Evolutionary conservation across 2,329 filamentous ascomycete species (phyloP), one percentile per base, ranked within the genome.

Genomic region (Colletotrichum costaricense): DNA sequence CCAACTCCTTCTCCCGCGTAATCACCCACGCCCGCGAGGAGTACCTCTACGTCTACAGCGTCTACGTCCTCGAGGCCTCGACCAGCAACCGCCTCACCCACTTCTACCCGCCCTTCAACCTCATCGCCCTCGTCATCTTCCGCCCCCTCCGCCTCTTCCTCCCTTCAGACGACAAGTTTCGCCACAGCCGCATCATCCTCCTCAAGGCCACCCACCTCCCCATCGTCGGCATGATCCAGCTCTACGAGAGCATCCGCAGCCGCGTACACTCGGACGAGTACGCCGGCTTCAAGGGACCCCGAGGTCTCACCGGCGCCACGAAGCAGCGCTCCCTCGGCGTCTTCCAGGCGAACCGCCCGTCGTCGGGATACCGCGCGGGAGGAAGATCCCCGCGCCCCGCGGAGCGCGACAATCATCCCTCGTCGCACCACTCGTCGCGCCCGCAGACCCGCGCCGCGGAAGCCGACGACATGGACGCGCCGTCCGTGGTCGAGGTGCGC

Each of bases 31-130:
- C 91, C 52, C 87, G 87, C 71, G 93, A 95, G 78, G 94, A 96
- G 81, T 95, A 95, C 78, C 87, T 95, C 42, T 95, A 94, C 79
- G 91, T 95, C 78, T 95, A 92, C 81, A 90, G 87, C 76, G 87
- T 90, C 63, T 91, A 91, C 80, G 91, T 91, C 76, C 86, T 91
- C 68, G 88, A 92, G 81, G 91, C 91, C 16, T 92, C 91, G 62
- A 93, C 92, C 55, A 91, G 89, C 77, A 93, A 93, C 76, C 86
- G 91, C 59, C 87, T 93, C 42, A 93, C 91, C 5, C 91, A 93
- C 81, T 93, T 93, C 79, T 92, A 92, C 77, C 91, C 91, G 63
- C 92, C 92, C 1, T 89, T 93, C 77, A 97, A 96, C 80, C 88
- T 97, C 52, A 85, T 96, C 57, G 92, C 94, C 8, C 86, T 95